Base-by-base conservation (phyloP, 1,284 basidiomycete genomes). In the Rhodotorula sp. region DNA sequence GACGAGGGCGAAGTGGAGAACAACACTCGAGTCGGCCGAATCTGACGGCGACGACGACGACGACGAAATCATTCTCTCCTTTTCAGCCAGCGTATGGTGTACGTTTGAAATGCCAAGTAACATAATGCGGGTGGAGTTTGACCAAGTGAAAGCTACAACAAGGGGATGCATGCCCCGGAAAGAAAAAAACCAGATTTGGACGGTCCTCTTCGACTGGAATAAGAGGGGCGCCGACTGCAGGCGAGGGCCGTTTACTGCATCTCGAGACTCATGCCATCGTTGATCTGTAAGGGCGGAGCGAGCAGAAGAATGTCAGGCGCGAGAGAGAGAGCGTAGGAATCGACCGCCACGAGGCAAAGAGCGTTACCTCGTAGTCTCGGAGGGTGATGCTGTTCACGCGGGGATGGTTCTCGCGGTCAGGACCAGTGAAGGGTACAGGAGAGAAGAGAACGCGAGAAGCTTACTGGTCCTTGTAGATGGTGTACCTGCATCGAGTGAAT, bases 321-420 rank as follows among this genome's bases (percentile, higher is more conserved):
- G 15, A 1, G 2, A 16, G 38, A 18, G 55, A 26, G 48, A 59
- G 56, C 12, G 12, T 23, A 67, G 45, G 19, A 31, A 43, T 43
- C 38, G 38, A 8, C 10, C 10, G 38, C 34, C 34, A 10, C 38
- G 18, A n/a, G 58, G 38, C 14, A 47, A 26, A 18, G 23, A 45
- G 18, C 57, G 60, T 83, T 71, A 95, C 95, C 84, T 97, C 94
- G 79, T 97, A 99, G 82, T 99, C 97, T 56, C 86, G 82, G 21
- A 99, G 86, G 8, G 92, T 92, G 79, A 99, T 95, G 80, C 73
- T 82, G 76, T 73, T 16, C 67, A 72, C 7, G 5, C 48, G n/a
- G 28, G 16, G 10, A 3, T 3, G 28, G 16, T 19, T 49, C 14
- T 43, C 12, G 38, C 77, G 78, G 38, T 31, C 47, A 54, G n/a